Evolutionary conservation across 2,329 filamentous ascomycete genomes (phyloP), one percentile per base, ranked within the genome.

Genomic region (Talaromyces sp.): DNA sequence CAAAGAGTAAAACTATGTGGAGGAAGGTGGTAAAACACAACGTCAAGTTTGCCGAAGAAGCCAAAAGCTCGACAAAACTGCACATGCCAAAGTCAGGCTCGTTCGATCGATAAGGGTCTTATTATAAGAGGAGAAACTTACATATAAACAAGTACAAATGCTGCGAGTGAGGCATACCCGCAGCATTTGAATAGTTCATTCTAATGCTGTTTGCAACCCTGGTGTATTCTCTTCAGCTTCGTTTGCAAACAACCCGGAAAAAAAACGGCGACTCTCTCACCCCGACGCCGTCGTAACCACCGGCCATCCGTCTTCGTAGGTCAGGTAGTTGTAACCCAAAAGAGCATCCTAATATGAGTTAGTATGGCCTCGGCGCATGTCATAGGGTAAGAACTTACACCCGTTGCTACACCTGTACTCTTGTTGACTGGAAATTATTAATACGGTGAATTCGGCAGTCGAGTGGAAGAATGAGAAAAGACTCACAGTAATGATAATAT

Each of bases 401-500:
- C 56, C 47, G 72, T 62, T 7, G 13, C 19, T 33, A 76, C 69
- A 1, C 72, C 73, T 52, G 70, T 67, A 13, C 66, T 70, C 3
- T 71, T 71, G 61, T 76, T 75, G 60, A 74, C 70, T 72, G 30
- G 22, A 36, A 61, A 42, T 61, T 55, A 28, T 58, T 42, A 58
- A 32, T 28, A 17, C n/a, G 30, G 10, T 17, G 1, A 10, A 55
- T 10, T 3, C 30, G 25, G 59, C 42, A 30, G 44, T 19, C 17
- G 27, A 5, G 2, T 39, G 49, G 42, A 22, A 27, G 30, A 4
- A 52, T 33, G 11, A 39, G 19, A 58, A 30, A 6, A 30, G 19
- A 67, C 72, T 55, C 58, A 73, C 72, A 62, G 44, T 75, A 78
- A 65, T 78, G 75, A 64, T 74, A 78, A 42, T 76, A 78, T 13